These are phyloP conservation scores for Bondarzewia mesenterica DNA, from an alignment of 1,284 basidiomycete genomes.

Conservation along the genomic window DNA sequence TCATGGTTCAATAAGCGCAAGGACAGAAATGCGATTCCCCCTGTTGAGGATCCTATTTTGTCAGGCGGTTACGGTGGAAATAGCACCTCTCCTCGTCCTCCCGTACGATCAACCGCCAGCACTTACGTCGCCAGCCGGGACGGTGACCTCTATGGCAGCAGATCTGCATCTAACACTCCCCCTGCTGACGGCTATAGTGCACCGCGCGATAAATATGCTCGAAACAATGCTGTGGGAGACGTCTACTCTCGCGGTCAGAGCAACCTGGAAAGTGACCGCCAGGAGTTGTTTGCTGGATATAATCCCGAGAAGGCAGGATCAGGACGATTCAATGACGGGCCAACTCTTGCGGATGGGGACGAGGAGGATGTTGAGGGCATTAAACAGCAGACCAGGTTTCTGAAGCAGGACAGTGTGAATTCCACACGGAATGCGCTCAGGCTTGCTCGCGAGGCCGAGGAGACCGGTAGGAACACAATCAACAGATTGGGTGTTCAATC, in stretches of 20 bases:
- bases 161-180: slow-evolving; percentile 21
- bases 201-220: slow-evolving; percentile 38
- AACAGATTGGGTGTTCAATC: slow-evolving; percentile 90
- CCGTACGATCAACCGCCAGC: slow-evolving; percentile 41
- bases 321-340: slow-evolving; percentile 56
- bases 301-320: slow-evolving; percentile 46
- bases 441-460: slow-evolving; percentile 91
- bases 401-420: slow-evolving; percentile 91
- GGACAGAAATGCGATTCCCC: slow-evolving; percentile 64
- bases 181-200: slow-evolving; percentile 20
- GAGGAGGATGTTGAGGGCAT: slow-evolving; percentile 97
- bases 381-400: slow-evolving; percentile 84
- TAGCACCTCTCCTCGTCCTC: slow-evolving; percentile 32
- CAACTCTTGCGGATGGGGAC: slow-evolving; percentile 61
- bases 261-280: slow-evolving; percentile 57
- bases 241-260: slow-evolving; percentile 51
- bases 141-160: slow-evolving; percentile 38
- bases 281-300: slow-evolving; percentile 70
- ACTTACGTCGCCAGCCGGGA: slow-evolving; percentile 64
- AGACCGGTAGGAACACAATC: slow-evolving; percentile 87
- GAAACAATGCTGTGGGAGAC: slow-evolving; percentile 49
- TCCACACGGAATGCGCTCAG: slow-evolving; percentile 90
- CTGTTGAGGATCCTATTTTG: slow-evolving; percentile 32
- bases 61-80: slow-evolving; percentile 24
- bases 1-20: slow-evolving; percentile 67